Percentiles rank a stretch among this genome's conserved stretches.
phyloP scores from a whole-genome alignment of 192 early-diverging fungal genomes.

The Dissophora ornata region DNA sequence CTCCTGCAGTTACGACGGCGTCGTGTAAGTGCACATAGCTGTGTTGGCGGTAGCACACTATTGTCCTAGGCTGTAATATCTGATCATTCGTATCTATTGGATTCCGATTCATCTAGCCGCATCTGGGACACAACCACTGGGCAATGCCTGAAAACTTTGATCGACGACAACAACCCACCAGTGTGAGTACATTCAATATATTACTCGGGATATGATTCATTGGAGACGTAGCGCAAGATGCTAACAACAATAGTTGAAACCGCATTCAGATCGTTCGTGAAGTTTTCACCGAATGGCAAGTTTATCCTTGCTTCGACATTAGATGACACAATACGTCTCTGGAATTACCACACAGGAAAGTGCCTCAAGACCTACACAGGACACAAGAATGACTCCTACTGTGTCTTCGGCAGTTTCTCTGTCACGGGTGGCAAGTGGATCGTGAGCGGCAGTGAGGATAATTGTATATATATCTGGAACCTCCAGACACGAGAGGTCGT shows the following conservation, averaged over 20 bases:
- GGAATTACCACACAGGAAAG: conserved; percentile 93
- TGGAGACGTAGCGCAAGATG: too few relatives aligned
- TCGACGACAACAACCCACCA: conserved; percentile 94
- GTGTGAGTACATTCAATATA: conserved; percentile 70
- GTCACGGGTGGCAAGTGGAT: conserved; percentile 95
- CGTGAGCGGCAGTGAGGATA: conserved; percentile 94
- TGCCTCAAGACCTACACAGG: conserved; percentile 94
- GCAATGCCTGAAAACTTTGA: conserved; percentile 96
- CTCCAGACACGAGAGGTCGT: conserved; percentile 95
- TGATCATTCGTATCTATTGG: too few relatives aligned
- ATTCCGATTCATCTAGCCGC: conserved; percentile 73
- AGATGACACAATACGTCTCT: conserved; percentile 93
- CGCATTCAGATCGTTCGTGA: conserved; percentile 82
- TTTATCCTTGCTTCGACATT: conserved; percentile 94
- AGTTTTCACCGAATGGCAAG: conserved; percentile 99
- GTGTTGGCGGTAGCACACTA: too few relatives aligned
- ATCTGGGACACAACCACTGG: conserved; percentile 99
- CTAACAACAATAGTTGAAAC: too few relatives aligned
- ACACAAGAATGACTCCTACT: conserved; percentile 91
- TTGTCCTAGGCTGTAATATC: too few relatives aligned
- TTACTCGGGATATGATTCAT: not conserved
- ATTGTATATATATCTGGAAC: conserved; percentile 96
- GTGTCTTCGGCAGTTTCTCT: conserved; percentile 92
- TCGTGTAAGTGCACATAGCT: conserved; percentile 95
- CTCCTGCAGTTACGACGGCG: conserved; percentile 92